Percentiles rank a stretch among this genome's conserved stretches.
phyloP scores from a whole-genome alignment of 768 basidiomycete genomes.

The Pleurotus citrinopileatus region DNA sequence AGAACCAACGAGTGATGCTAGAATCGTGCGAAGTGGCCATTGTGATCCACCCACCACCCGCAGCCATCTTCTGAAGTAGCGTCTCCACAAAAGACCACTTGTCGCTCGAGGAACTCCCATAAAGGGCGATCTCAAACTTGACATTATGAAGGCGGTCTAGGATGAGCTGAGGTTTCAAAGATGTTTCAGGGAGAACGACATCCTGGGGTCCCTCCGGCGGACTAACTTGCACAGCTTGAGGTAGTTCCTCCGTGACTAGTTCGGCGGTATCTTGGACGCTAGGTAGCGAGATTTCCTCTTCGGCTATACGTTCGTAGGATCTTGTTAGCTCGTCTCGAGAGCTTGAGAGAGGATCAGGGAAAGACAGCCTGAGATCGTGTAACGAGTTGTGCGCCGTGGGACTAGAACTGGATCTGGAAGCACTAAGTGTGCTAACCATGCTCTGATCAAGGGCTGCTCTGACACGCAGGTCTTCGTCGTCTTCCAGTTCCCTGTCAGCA shows the following conservation, averaged over 20 bases:
- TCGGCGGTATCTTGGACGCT: conserved; percentile 20
- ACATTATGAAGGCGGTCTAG: conserved; percentile 8
- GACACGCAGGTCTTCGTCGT: conserved; percentile 64
- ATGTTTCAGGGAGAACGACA: background rate
- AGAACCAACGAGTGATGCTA: conserved; percentile 24
- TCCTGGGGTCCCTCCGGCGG: background rate
- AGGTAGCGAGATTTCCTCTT: conserved; percentile 30
- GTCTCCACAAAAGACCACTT: conserved; percentile 62
- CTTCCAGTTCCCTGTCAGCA: conserved; percentile 29
- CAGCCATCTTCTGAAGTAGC: conserved; percentile 54
- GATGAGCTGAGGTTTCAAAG: conserved; percentile 13
- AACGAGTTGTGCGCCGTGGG: conserved; percentile 58
- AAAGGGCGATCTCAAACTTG: conserved; percentile 64
- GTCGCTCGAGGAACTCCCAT: conserved; percentile 54
- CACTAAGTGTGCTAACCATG: conserved; percentile 74
- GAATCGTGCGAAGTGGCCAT: conserved; percentile 22
- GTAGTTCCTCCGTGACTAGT: conserved; percentile 1
- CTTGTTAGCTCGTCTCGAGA: conserved; percentile 60
- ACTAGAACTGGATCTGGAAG: conserved; percentile 66
- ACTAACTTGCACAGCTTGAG: conserved; percentile 1
- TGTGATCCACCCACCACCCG: conserved; percentile 33
- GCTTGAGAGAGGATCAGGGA: conserved; percentile 80
- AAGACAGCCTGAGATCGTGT: conserved; percentile 76
- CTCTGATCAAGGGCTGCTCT: conserved; percentile 80
- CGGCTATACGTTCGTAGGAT: conserved; percentile 53